phyloP scores from a whole-genome alignment of 139 green algal species.

The Chlorella sp. region DNA sequence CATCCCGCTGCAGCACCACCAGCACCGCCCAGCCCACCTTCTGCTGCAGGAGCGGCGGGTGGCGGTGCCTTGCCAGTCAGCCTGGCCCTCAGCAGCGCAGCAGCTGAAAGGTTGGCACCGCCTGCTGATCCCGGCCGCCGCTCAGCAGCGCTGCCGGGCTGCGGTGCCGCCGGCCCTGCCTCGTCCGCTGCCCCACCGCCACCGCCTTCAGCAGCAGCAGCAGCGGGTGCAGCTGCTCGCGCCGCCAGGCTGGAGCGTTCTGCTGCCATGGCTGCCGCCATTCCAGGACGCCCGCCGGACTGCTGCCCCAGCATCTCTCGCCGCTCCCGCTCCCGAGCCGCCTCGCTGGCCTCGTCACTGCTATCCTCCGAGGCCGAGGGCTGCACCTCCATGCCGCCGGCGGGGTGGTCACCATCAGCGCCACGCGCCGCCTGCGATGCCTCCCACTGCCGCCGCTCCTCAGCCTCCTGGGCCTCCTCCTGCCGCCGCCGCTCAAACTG shows the following conservation, averaged over 20 bases:
- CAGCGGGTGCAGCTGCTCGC: not conserved
- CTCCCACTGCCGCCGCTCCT: too few relatives aligned
- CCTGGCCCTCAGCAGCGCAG: conserved; percentile 65
- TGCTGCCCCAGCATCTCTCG: not conserved
- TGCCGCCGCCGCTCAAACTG: conserved; percentile 7
- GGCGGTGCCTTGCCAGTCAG: conserved; percentile 52
- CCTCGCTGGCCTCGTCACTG: not conserved
- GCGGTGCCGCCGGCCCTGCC: not conserved
- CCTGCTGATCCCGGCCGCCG: not conserved
- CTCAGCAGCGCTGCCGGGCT: not conserved
- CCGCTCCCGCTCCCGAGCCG: not conserved
- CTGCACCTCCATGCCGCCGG: too few relatives aligned
- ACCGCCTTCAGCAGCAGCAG: not conserved
- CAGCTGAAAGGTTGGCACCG: conserved; percentile 63
- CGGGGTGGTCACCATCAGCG: too few relatives aligned
- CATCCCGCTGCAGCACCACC: too few relatives aligned
- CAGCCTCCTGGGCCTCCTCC: too few relatives aligned
- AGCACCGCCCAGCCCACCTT: not conserved
- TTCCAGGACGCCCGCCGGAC: not conserved
- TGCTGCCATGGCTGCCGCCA: conserved; percentile 19
- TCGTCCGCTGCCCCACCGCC: not conserved
- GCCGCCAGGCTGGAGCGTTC: not conserved
- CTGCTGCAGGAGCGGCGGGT: not conserved
- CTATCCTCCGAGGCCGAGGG: not conserved
- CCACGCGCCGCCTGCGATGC: too few relatives aligned